These are phyloP conservation scores for Kwoniella dejecticola DNA, from an alignment of 768 basidiomycete genomes.

Conservation along the genomic window DNA sequence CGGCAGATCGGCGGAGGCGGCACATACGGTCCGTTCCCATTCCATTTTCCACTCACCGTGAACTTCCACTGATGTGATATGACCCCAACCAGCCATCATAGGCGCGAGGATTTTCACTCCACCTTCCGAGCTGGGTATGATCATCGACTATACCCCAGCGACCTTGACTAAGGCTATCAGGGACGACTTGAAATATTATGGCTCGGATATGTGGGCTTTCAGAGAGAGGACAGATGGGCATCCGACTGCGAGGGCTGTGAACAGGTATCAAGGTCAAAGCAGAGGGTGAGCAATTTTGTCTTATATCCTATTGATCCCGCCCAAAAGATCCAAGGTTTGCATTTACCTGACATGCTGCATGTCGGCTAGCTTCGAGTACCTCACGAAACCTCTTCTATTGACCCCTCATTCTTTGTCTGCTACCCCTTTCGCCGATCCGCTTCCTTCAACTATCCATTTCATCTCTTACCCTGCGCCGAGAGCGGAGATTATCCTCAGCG, in stretches of 20 bases:
- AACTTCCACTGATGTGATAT: background rate
- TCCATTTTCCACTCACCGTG: background rate
- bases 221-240: conserved; percentile 26
- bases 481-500: conserved; percentile 19
- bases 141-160: conserved; percentile 32
- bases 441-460: conserved; percentile 31
- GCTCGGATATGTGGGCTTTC: conserved; percentile 35
- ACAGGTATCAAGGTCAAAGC: conserved; percentile 27
- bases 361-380: conserved; percentile 34
- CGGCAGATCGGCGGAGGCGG: conserved; percentile 43
- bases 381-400: conserved; percentile 26
- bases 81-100: conserved; percentile 31
- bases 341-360: too few species aligned
- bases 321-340: too few species aligned
- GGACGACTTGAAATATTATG: conserved; percentile 21
- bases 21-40: conserved; percentile 38
- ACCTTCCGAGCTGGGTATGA: conserved; percentile 32
- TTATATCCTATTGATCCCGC: too few species aligned
- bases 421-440: conserved; percentile 18
- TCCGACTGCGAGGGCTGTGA: conserved; percentile 34
- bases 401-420: conserved; percentile 23
- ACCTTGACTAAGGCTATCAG: conserved; percentile 24
- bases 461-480: conserved; percentile 32
- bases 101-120: conserved; percentile 42
- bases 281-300: conserved; percentile 27